A percentile compares a stretch with the other conserved stretches of the same genome.
These are phyloP conservation scores for Penicillium silybi DNA, from an alignment of 495 filamentous ascomycete genomes.

Conservation along the genomic window DNA sequence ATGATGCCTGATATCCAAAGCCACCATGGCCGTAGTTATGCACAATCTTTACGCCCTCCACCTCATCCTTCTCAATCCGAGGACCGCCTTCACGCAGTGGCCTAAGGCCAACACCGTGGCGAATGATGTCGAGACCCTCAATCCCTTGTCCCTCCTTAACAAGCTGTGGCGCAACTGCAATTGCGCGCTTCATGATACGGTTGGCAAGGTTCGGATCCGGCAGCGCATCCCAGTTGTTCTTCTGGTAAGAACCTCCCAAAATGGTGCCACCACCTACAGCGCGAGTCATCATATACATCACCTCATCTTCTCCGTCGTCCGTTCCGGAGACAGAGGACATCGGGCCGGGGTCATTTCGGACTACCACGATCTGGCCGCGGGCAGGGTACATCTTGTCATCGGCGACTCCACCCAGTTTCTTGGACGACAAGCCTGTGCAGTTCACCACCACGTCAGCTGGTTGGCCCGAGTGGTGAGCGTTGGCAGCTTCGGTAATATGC, in stretches of 20 bases:
- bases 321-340: constrained; percentile 71
- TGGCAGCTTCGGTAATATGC: constrained; percentile 70
- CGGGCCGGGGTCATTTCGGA: constrained; percentile 72
- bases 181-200: constrained; percentile 83
- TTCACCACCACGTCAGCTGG: constrained; percentile 76
- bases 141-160: constrained; percentile 67
- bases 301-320: constrained; percentile 76
- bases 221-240: constrained; percentile 75
- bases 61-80: constrained; percentile 76
- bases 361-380: constrained; percentile 84
- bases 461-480: constrained; percentile 57
- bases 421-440: constrained; percentile 75
- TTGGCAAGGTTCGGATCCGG: constrained; percentile 76
- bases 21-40: constrained; percentile 97
- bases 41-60: constrained; percentile 69
- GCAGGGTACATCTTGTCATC: constrained; percentile 71
- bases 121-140: constrained; percentile 77
- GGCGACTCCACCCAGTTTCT: constrained; percentile 74
- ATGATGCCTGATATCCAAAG: constrained; percentile 86
- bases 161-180: constrained; percentile 69
- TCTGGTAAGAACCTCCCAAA: constrained; percentile 83
- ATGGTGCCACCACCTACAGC: constrained; percentile 75
- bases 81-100: constrained; percentile 72
- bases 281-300: constrained; percentile 88
- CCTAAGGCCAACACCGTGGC: constrained; percentile 84